Evolutionary conservation across 257 asterid species (phyloP).

Genomic region (Solanum chiquidenum): DNA sequence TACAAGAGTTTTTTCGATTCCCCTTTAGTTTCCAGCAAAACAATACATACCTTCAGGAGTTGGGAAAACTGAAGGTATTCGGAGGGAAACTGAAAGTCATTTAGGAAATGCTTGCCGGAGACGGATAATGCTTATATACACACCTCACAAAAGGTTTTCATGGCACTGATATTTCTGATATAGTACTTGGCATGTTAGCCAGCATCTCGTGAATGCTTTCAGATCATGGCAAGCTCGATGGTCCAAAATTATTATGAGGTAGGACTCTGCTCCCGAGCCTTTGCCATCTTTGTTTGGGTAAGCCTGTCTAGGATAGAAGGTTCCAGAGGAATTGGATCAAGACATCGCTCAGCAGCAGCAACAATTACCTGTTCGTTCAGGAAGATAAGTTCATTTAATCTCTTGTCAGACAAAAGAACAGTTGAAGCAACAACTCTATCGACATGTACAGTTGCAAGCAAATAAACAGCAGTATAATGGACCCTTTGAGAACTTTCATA

Average conservation of each 20-base stretch:
- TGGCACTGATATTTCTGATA: not conserved
- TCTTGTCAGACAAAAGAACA: not conserved
- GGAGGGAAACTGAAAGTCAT: not conserved
- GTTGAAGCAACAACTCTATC: not conserved
- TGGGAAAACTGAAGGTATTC: not conserved
- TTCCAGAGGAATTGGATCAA: slow-evolving; percentile 71
- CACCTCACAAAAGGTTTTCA: not conserved
- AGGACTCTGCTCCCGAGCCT: slow-evolving; percentile 25
- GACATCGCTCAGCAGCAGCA: slow-evolving; percentile 81
- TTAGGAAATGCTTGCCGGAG: not conserved
- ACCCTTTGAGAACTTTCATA: not conserved
- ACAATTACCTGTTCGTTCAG: slow-evolving; percentile 52
- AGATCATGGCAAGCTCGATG: not conserved
- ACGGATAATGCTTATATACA: not conserved
- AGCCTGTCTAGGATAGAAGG: slow-evolving; percentile 80
- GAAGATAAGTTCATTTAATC: not conserved
- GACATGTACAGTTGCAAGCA: not conserved
- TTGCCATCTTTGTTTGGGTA: slow-evolving; percentile 69
- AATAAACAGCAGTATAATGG: not conserved
- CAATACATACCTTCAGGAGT: not conserved
- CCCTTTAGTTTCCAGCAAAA: not conserved
- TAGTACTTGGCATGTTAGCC: not conserved
- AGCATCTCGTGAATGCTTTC: not conserved
- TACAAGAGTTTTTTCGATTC: not conserved
- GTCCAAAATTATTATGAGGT: not conserved